These are phyloP conservation scores for Mikania micrantha DNA, from an alignment of 129 eudicot species.

Conservation along the genomic window DNA sequence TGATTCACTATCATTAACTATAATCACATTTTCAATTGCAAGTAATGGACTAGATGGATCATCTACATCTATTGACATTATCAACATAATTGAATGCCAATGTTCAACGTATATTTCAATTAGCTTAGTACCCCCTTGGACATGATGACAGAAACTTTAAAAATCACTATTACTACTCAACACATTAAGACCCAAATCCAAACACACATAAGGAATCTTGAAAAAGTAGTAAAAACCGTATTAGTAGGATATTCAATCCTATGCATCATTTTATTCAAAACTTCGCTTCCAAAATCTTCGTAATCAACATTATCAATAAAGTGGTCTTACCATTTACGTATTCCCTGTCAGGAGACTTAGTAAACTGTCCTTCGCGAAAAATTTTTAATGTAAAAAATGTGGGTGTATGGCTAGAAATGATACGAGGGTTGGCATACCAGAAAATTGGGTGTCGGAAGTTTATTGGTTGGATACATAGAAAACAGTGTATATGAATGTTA, in stretches of 20 bases:
- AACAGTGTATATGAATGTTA: no score
- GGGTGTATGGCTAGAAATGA: no score
- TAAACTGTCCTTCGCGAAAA: no score
- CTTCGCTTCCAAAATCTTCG: neutral
- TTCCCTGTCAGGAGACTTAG: no score
- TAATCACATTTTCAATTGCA: no score
- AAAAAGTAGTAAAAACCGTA: neutral
- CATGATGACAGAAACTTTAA: neutral
- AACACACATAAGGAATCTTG: neutral
- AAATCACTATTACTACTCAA: neutral
- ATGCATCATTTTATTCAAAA: neutral
- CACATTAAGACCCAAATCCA: neutral
- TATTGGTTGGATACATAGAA: no score
- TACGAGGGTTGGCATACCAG: no score
- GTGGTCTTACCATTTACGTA: neutral
- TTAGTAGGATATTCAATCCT: neutral
- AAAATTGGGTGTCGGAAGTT: no score
- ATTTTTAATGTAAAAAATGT: no score
- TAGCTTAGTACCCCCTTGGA: neutral
- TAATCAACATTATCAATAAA: neutral
- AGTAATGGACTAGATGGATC: no score
- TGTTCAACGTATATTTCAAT: neutral
- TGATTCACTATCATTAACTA: neutral
- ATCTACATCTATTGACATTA: no score
- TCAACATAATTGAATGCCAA: no score